Evolutionary conservation across 345 rosid genomes (phyloP).

Genomic region (Pistacia vera): DNA sequence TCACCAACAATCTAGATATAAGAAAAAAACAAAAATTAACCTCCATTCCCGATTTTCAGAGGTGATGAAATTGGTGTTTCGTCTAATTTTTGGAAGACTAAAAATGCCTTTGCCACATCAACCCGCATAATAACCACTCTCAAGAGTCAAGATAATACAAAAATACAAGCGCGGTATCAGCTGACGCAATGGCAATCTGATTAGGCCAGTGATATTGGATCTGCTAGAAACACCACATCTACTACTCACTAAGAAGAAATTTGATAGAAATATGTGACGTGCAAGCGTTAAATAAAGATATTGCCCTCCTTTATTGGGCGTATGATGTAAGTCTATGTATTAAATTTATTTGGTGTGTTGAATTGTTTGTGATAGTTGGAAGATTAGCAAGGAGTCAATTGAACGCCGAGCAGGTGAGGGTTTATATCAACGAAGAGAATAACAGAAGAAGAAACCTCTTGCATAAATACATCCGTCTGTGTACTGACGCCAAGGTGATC

Average conservation of each 20-base stretch:
- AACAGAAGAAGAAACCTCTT: slow-evolving; percentile 52
- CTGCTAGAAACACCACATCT: slow-evolving; percentile 2
- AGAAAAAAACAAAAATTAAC: too few species aligned
- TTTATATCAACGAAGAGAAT: slow-evolving; percentile 55
- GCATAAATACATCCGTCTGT: slow-evolving; percentile 56
- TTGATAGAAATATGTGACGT: neutral
- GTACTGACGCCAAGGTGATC: slow-evolving; percentile 50
- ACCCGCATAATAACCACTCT: neutral
- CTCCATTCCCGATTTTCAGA: neutral
- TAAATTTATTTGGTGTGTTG: slow-evolving; percentile 1
- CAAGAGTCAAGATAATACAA: neutral
- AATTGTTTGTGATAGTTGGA: slow-evolving; percentile 43
- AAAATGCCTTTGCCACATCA: neutral
- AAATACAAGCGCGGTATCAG: neutral
- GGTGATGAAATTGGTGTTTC: neutral
- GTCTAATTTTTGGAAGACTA: neutral
- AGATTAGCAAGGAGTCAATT: slow-evolving; percentile 57
- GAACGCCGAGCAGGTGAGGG: slow-evolving; percentile 52
- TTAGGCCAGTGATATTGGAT: neutral
- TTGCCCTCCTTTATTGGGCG: neutral
- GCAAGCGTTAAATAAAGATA: neutral
- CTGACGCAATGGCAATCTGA: neutral
- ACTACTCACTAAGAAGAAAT: slow-evolving; percentile 4
- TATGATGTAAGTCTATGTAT: neutral
- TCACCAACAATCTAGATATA: neutral